Evolutionary conservation across 495 filamentous ascomycete genomes (phyloP).

Genomic region (Neurospora terricola): DNA sequence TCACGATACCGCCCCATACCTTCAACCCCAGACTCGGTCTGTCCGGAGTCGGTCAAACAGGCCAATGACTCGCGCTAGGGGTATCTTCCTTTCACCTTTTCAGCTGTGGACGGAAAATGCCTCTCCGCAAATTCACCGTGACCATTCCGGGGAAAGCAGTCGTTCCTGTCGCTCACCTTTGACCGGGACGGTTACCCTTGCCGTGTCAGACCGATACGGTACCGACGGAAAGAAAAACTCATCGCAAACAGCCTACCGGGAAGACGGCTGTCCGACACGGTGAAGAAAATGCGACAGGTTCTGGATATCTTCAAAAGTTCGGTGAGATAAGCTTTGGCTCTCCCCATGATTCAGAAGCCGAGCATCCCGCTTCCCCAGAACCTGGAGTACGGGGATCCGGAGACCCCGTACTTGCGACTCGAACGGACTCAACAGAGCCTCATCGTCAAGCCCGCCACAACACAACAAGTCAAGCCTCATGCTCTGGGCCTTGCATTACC

Average conservation of each 20-base stretch:
- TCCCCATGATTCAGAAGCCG: not conserved
- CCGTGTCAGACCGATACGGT: not conserved
- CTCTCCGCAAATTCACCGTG: not conserved
- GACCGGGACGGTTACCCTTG: not conserved
- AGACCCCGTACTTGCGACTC: not conserved
- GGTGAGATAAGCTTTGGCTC: not conserved
- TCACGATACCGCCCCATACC: not conserved
- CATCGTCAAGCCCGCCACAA: not conserved
- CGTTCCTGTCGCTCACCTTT: not conserved
- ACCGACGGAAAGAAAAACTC: not conserved
- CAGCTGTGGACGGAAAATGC: not conserved
- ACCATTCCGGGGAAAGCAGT: not conserved
- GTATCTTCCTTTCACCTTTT: not conserved
- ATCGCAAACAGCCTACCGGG: not conserved
- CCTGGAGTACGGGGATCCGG: not conserved
- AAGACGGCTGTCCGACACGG: not conserved
- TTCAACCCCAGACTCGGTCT: not conserved
- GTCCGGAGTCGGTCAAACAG: not conserved
- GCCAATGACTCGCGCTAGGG: not conserved
- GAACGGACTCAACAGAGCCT: not conserved
- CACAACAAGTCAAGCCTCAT: not conserved
- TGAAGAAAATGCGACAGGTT: not conserved
- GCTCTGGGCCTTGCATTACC: not conserved
- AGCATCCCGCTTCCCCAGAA: not conserved
- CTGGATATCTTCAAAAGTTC: not conserved